Conservation (phyloP, 192 early-diverging fungal species). For the Globomyces pollinis-pini region DNA sequence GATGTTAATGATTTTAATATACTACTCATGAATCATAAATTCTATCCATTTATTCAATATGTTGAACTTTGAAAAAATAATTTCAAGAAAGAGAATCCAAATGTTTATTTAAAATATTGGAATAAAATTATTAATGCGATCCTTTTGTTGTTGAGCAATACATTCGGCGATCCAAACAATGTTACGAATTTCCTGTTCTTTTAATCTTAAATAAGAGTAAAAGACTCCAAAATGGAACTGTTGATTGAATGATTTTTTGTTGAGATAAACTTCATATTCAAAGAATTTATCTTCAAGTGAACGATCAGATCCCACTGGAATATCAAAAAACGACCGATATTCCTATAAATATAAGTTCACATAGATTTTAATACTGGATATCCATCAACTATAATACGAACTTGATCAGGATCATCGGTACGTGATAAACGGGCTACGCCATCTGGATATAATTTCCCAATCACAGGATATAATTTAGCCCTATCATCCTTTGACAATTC, state of each 20-base stretch:
- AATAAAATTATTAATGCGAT: slow-evolving; percentile 90
- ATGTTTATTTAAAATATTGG: slow-evolving; percentile 64
- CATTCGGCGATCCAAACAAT: slow-evolving; percentile 99
- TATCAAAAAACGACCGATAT: slow-evolving; percentile 81
- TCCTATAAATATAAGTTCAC: slow-evolving; percentile 49
- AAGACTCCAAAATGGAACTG: slow-evolving; percentile 97
- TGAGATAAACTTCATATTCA: slow-evolving; percentile 87
- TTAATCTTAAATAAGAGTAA: slow-evolving; percentile 89
- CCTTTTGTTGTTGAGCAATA: slow-evolving; percentile 96
- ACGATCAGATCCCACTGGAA: slow-evolving; percentile 46
- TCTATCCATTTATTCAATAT: no score
- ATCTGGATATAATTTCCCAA: slow-evolving; percentile 89
- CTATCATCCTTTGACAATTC: slow-evolving; percentile 97
- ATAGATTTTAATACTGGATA: slow-evolving; percentile 68
- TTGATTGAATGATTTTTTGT: slow-evolving; percentile 87
- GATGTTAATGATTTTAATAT: no score
- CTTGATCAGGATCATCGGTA: slow-evolving; percentile 92
- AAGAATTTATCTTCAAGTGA: slow-evolving; percentile 95
- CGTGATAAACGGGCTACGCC: slow-evolving; percentile 73
- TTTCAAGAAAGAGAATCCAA: no score
- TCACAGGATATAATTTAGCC: slow-evolving; percentile 82
- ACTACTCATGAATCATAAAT: no score
- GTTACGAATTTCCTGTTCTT: slow-evolving; percentile 98
- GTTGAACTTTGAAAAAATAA: no score
- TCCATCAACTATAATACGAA: slow-evolving; percentile 73